Evolutionary conservation across 768 basidiomycete genomes (phyloP), one percentile per base, ranked within the genome.

Genomic region (Solioccasus polychromus): DNA sequence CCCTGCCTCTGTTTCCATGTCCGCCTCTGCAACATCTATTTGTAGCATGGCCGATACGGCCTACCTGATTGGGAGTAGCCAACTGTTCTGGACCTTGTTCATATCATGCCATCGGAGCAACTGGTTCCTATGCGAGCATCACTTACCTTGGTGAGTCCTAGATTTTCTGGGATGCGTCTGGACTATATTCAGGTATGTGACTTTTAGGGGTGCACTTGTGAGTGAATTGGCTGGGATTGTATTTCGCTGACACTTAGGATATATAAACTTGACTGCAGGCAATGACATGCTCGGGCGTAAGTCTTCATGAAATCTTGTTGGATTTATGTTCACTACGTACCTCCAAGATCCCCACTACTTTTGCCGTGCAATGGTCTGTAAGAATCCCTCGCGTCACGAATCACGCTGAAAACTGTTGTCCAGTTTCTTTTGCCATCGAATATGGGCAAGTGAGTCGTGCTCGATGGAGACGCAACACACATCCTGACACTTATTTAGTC

Each of bases 341-440:
- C 12, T 34, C 7, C 17, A 6, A 34, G 32, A 18, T 34, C 10
- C 18, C 4, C 17, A 34, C 46, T 12, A 24, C n/a, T 8, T 20
- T 47, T 22, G 1, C 3, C 8, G 53, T 55, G 20, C 26, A 55
- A 7, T 42, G 45, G 53, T 55, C 10, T n/a, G 54, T 51, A 22
- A 9, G 20, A 18, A 4, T 2, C 11, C 7, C 15, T 14, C 1
- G 12, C 1, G 10, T 26, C 5, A 9, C 19, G 18, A 17, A 12
- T 18, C 3, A 5, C n/a, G 22, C 36, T 48, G 4, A 53, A 23
- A 5, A 1, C 5, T 34, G 12, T 1, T 26, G n/a, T 1, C 17
- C 20, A 55, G 54, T 18, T 55, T 55, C 31, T 55, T 55, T 24
- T 55, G 45, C n/a, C 24, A 10, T 39, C 54, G 54, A 1, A 29